Conservation (phyloP, 331 rosid species). For the Telfairia occidentalis region DNA sequence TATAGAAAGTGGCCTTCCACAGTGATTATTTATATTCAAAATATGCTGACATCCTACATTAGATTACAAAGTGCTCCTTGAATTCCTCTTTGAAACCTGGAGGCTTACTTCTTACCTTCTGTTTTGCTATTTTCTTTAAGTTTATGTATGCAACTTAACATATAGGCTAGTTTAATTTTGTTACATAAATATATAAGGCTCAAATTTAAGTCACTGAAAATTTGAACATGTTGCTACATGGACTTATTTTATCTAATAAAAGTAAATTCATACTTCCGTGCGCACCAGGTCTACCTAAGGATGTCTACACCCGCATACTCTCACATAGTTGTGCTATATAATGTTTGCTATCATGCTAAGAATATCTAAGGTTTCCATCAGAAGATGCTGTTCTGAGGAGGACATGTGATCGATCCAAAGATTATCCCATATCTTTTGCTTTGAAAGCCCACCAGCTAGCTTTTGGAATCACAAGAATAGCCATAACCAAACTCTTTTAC, state of each 20-base stretch:
- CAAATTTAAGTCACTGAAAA: not conserved
- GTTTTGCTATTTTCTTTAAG: not conserved
- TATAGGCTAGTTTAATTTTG: not conserved
- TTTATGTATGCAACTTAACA: not conserved
- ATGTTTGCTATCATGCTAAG: not conserved
- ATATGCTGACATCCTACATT: not conserved
- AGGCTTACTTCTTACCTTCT: not conserved
- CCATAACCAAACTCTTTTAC: not conserved
- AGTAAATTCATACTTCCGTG: not conserved
- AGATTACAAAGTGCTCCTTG: not conserved
- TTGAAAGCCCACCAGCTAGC: not conserved
- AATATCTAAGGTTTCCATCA: not conserved
- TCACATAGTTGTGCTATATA: not conserved
- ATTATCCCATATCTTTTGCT: not conserved
- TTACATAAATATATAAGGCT: not conserved
- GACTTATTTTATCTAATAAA: not conserved
- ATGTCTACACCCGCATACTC: not conserved
- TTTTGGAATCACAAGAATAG: not conserved
- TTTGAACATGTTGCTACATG: not conserved
- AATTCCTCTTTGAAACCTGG: not conserved
- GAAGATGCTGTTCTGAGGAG: not conserved
- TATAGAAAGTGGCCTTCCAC: not conserved
- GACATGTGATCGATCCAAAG: not conserved
- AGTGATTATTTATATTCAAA: not conserved
- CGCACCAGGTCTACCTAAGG: not conserved